phyloP scores from a whole-genome alignment of 805 yeast species.

The Lipomyces spencermartinsiae region DNA sequence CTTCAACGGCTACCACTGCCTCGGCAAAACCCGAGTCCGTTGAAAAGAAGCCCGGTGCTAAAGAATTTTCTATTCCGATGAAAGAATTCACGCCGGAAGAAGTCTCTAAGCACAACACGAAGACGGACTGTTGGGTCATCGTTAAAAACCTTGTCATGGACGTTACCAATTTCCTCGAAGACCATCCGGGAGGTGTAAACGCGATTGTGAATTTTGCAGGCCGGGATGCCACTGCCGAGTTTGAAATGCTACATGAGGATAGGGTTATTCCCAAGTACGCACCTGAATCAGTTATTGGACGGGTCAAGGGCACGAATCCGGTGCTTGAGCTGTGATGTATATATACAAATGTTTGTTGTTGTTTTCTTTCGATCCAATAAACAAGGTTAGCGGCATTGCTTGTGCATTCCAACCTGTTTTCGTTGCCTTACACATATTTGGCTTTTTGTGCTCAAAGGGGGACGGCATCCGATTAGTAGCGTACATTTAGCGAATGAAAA shows the following conservation, averaged over 20 bases:
- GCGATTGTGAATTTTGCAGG: slow-evolving; percentile 79
- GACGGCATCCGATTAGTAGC: not conserved
- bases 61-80: slow-evolving; percentile 52
- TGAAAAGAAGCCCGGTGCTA: slow-evolving; percentile 13
- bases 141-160: slow-evolving; percentile 72
- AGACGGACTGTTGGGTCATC: slow-evolving; percentile 76
- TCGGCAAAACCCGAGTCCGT: slow-evolving; percentile 24
- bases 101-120: slow-evolving; percentile 54
- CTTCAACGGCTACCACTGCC: slow-evolving; percentile 26
- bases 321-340: slow-evolving; percentile 46
- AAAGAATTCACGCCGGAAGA: slow-evolving; percentile 54
- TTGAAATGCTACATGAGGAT: slow-evolving; percentile 70
- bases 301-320: slow-evolving; percentile 56
- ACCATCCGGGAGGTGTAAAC: slow-evolving; percentile 72
- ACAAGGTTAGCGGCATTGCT: too few relatives aligned
- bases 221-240: slow-evolving; percentile 71
- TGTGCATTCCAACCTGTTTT: too few relatives aligned
- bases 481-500: not conserved
- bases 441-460: too few relatives aligned
- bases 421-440: too few relatives aligned
- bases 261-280: slow-evolving; percentile 59
- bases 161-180: slow-evolving; percentile 59
- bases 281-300: slow-evolving; percentile 56
- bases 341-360: not conserved
- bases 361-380: not conserved